Evolutionary conservation across 2,329 filamentous ascomycete species (phyloP).

Genomic region (Lachnellula arida): DNA sequence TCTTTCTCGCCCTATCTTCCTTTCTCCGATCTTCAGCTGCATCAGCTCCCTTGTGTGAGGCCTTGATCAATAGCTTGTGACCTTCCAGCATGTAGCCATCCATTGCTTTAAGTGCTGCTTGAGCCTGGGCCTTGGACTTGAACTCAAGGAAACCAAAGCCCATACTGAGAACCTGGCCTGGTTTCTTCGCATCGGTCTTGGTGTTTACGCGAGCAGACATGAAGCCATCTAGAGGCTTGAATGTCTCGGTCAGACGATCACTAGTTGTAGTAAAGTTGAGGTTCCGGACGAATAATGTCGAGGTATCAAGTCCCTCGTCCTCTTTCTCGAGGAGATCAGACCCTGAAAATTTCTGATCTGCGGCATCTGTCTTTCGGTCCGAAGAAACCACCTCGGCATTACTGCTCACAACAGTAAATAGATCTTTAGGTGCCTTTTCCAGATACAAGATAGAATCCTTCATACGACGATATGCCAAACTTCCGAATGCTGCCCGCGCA

Average conservation of each 20-base stretch:
- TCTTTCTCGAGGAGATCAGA: slow-evolving; percentile 62
- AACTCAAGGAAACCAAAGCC: slow-evolving; percentile 96
- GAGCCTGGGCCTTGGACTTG: slow-evolving; percentile 68
- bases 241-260: slow-evolving; percentile 68
- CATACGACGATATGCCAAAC: slow-evolving; percentile 82
- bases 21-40: slow-evolving; percentile 81
- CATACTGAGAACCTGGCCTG: slow-evolving; percentile 87
- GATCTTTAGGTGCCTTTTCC: slow-evolving; percentile 83
- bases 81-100: slow-evolving; percentile 83
- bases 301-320: slow-evolving; percentile 55
- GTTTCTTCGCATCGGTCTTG: slow-evolving; percentile 86
- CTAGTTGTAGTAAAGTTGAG: slow-evolving; percentile 88
- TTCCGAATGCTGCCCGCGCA: slow-evolving; percentile 77
- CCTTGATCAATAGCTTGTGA: slow-evolving; percentile 78
- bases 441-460: slow-evolving; percentile 89
- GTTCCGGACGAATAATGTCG: slow-evolving; percentile 91
- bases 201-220: slow-evolving; percentile 87
- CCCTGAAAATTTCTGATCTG: slow-evolving; percentile 58
- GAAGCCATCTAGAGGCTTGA: slow-evolving; percentile 81
- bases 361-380: slow-evolving; percentile 13
- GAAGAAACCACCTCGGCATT: slow-evolving; percentile 9
- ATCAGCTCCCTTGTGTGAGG: slow-evolving; percentile 82
- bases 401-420: slow-evolving; percentile 50
- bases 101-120: slow-evolving; percentile 78
- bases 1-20: slow-evolving; percentile 78